A percentile compares a stretch with the other conserved stretches of the same genome.
Conservation (phyloP, 495 filamentous ascomycete species). For the Delitschia confertaspora region DNA sequence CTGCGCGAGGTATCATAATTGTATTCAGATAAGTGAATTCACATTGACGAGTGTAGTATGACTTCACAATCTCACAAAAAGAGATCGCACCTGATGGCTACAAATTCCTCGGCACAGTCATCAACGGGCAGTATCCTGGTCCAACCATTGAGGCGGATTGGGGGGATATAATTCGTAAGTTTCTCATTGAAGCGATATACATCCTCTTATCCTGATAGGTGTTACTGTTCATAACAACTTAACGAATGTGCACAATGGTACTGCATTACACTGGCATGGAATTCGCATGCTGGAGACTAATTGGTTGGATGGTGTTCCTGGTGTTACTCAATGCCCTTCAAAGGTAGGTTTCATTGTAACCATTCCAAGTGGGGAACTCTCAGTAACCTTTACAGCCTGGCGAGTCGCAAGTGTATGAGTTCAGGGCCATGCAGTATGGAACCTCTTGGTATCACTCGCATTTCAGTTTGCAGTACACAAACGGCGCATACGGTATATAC, state of each 20-base stretch:
- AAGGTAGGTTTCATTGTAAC: conserved; percentile 6
- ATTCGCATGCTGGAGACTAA: conserved; percentile 26
- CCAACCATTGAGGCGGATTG: conserved; percentile 28
- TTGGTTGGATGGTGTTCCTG: conserved; percentile 37
- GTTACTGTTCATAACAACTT: no score
- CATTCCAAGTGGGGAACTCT: background rate
- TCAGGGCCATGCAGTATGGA: conserved; percentile 46
- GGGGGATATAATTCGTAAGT: conserved; percentile 34
- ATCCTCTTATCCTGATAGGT: no score
- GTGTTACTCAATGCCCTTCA: conserved; percentile 44
- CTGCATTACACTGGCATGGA: conserved; percentile 6
- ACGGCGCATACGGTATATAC: conserved; percentile 40
- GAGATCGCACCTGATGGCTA: conserved; percentile 46
- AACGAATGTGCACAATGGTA: no score
- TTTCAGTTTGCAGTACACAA: conserved; percentile 46
- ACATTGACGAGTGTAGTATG: no score
- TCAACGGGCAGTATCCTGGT: conserved; percentile 27
- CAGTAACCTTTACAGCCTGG: conserved; percentile 31
- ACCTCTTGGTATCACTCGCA: conserved; percentile 58
- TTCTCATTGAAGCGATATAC: background rate
- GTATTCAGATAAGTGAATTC: no score
- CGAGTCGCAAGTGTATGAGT: conserved; percentile 43
- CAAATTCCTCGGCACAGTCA: conserved; percentile 29
- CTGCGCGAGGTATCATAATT: no score
- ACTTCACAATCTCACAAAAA: no score